Evolutionary conservation across 371 early-diverging fungal genomes (phyloP).

Genomic region (Paraphysoderma sedebokerense): DNA sequence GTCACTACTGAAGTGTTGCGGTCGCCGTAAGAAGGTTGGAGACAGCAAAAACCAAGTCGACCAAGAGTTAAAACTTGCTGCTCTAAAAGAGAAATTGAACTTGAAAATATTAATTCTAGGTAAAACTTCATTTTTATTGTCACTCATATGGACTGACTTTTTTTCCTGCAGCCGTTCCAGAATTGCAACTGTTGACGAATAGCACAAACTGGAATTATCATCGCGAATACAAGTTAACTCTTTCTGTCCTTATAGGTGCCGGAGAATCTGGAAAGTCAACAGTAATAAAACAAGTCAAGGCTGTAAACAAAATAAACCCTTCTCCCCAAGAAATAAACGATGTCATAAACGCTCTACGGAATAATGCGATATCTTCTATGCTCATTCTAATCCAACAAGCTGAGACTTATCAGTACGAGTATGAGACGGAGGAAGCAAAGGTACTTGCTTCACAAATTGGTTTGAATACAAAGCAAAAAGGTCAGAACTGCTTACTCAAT

Average conservation of each 20-base stretch:
- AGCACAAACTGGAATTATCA: no score
- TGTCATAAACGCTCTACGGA: conserved; percentile 1
- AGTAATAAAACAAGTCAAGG: conserved; percentile 6
- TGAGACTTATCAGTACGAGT: background rate
- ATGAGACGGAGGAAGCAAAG: background rate
- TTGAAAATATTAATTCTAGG: conserved; percentile 2
- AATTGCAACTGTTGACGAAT: no score
- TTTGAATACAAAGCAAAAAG: background rate
- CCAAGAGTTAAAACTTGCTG: background rate
- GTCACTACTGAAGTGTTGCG: no score
- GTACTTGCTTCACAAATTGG: background rate
- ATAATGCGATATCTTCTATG: conserved; percentile 4
- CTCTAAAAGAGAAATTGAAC: conserved; percentile 2
- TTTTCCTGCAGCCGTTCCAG: background rate
- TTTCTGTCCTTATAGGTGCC: conserved; percentile 3
- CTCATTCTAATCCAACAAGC: conserved; percentile 1
- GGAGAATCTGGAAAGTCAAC: conserved; percentile 8
- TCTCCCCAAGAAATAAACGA: conserved; percentile 1
- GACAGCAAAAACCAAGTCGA: conserved; percentile 1
- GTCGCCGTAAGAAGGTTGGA: no score
- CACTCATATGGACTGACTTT: background rate
- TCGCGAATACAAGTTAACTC: no score
- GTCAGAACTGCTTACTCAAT: background rate
- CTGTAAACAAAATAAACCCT: conserved; percentile 5
- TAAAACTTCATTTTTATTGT: background rate